Conservation (phyloP, 2,329 filamentous ascomycete species). For the Colletotrichum sansevieriae region DNA sequence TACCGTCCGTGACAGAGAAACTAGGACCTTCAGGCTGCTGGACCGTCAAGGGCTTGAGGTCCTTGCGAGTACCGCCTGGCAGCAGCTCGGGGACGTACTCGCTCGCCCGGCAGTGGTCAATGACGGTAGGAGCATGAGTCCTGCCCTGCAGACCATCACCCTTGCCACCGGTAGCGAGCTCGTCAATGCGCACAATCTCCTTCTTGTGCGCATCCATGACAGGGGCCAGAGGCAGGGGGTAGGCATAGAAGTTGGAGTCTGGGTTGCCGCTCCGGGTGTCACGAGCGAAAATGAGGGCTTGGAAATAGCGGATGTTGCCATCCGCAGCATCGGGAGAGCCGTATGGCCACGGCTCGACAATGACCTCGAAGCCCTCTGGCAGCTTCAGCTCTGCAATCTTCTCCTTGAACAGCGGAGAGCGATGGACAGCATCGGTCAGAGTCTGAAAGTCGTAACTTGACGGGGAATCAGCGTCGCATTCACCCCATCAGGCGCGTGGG, state of each 20-base stretch:
- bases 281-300: conserved; percentile 51
- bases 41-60: conserved; percentile 72
- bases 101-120: conserved; percentile 50
- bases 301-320: conserved; percentile 50
- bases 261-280: conserved; percentile 49
- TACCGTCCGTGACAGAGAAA: conserved; percentile 62
- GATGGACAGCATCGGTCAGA: conserved; percentile 48
- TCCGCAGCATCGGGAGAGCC: conserved; percentile 48
- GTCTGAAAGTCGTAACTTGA: conserved; percentile 52
- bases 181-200: conserved; percentile 51
- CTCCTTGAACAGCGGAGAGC: conserved; percentile 49
- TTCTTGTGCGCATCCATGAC: conserved; percentile 51
- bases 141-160: conserved; percentile 43
- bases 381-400: conserved; percentile 48
- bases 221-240: conserved; percentile 61
- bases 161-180: conserved; percentile 51
- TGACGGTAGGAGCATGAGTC: conserved; percentile 40
- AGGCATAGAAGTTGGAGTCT: conserved; percentile 64
- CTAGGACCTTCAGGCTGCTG: conserved; percentile 72
- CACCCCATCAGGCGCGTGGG: conserved; percentile 2
- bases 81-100: conserved; percentile 59
- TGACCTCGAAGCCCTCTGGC: conserved; percentile 51
- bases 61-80: conserved; percentile 57
- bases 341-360: conserved; percentile 60
- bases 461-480: conserved; percentile 8